Conservation (phyloP, 108 stramenopile genomes). For the Skeletonema grethae region DNA sequence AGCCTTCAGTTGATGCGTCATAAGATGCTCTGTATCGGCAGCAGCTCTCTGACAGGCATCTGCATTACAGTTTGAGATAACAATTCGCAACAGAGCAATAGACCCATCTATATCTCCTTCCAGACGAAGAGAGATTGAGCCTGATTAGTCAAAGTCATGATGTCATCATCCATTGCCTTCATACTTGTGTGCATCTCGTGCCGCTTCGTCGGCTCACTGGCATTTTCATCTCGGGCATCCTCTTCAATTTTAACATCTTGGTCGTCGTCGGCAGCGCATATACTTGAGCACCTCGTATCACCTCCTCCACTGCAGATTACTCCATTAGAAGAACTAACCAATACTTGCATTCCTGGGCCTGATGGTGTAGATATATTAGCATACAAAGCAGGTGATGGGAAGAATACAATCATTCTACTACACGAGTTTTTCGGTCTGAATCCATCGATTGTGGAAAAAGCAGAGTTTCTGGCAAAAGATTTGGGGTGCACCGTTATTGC, state of each 20-base stretch:
- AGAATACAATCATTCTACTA: conserved; percentile 16
- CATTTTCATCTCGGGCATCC: neutral
- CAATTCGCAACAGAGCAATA: conserved; percentile 29
- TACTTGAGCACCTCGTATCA: neutral
- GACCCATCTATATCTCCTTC: conserved; percentile 36
- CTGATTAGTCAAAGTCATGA: neutral
- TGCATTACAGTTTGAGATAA: conserved; percentile 38
- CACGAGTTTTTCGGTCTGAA: conserved; percentile 40
- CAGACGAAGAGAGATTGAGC: conserved; percentile 31
- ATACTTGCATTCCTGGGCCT: neutral
- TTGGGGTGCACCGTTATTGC: conserved; percentile 27
- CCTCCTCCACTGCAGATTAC: neutral
- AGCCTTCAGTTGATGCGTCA: conserved; percentile 3
- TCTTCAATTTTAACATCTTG: neutral
- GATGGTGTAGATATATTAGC: conserved; percentile 2
- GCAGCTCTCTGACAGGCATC: conserved; percentile 3
- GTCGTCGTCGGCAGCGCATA: neutral
- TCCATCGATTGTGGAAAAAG: conserved; percentile 15
- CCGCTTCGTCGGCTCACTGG: neutral
- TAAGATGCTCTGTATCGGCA: neutral
- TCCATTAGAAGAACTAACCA: neutral
- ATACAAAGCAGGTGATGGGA: neutral
- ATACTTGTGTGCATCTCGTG: neutral
- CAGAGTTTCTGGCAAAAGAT: conserved; percentile 19
- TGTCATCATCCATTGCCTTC: neutral